phyloP scores from a whole-genome alignment of 345 rosid species.

The Brassica cretica region DNA sequence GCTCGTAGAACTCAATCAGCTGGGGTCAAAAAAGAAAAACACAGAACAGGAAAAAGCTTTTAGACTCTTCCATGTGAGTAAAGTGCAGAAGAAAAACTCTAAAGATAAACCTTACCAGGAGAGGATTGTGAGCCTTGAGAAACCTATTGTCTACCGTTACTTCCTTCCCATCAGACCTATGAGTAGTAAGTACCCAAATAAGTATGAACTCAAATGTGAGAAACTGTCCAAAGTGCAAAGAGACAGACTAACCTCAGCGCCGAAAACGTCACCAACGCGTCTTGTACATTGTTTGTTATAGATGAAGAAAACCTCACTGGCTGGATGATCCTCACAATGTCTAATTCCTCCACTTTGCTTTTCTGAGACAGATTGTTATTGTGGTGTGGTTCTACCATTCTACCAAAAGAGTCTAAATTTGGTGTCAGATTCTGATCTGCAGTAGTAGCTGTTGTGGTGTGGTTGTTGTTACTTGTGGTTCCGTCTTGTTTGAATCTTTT shows the following conservation, averaged over 20 bases:
- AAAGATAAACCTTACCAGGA: slow-evolving; percentile 57
- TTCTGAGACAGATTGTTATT: slow-evolving; percentile 41
- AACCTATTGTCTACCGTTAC: slow-evolving; percentile 76
- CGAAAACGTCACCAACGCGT: slow-evolving; percentile 69
- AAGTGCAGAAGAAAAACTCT: slow-evolving; percentile 6
- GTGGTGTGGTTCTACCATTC: not conserved
- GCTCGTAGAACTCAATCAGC: slow-evolving; percentile 92
- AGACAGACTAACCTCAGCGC: slow-evolving; percentile 77
- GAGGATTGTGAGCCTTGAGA: slow-evolving; percentile 87
- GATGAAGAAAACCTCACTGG: slow-evolving; percentile 72
- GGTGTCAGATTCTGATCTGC: slow-evolving; percentile 43
- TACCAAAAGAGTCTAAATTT: slow-evolving; percentile 47
- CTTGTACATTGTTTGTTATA: slow-evolving; percentile 56
- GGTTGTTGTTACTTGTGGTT: slow-evolving; percentile 33
- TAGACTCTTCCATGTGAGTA: slow-evolving; percentile 16
- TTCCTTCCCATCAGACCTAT: slow-evolving; percentile 91
- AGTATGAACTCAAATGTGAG: not conserved
- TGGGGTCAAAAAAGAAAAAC: slow-evolving; percentile 31
- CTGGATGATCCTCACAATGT: slow-evolving; percentile 67
- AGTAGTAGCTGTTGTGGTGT: slow-evolving; percentile 16
- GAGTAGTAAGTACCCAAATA: slow-evolving; percentile 9
- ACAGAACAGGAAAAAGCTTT: slow-evolving; percentile 7
- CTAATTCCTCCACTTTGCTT: slow-evolving; percentile 46
- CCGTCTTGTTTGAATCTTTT: slow-evolving; percentile 86
- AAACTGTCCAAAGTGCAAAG: not conserved